Evolutionary conservation across 441 rosid species (phyloP).

Genomic region (Pelargonium citronellum): DNA sequence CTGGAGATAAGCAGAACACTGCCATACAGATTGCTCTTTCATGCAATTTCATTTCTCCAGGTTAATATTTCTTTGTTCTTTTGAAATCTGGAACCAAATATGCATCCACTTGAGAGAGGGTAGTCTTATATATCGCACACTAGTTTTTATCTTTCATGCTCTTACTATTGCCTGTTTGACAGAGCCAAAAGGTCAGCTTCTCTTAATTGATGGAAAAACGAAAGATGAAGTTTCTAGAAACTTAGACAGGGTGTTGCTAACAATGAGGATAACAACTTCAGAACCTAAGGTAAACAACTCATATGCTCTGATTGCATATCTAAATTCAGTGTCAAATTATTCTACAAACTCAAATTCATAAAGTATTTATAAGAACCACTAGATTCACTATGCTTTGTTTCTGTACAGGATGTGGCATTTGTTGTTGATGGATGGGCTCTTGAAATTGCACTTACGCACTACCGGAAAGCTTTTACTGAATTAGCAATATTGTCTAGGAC

Average conservation of each 20-base stretch:
- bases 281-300: constrained; percentile 72
- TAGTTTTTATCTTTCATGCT: not conserved
- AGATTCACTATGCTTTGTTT: not conserved
- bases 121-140: not conserved
- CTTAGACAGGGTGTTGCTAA: constrained; percentile 92
- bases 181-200: constrained; percentile 99
- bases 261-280: constrained; percentile 85
- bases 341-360: constrained; percentile 12
- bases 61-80: constrained; percentile 21
- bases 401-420: constrained; percentile 79
- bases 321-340: not conserved
- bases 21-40: constrained; percentile 77
- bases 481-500: constrained; percentile 93
- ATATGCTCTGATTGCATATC: not conserved
- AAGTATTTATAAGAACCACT: not conserved
- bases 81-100: not conserved
- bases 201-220: constrained; percentile 86
- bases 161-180: constrained; percentile 22
- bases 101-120: not conserved
- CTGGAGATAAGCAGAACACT: constrained; percentile 76
- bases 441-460: constrained; percentile 81
- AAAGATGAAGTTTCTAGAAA: constrained; percentile 80
- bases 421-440: constrained; percentile 99
- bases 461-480: constrained; percentile 82
- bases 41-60: constrained; percentile 73